Evolutionary conservation across 139 green algal species (phyloP).

Genomic region (Yamagishiella unicocca): DNA sequence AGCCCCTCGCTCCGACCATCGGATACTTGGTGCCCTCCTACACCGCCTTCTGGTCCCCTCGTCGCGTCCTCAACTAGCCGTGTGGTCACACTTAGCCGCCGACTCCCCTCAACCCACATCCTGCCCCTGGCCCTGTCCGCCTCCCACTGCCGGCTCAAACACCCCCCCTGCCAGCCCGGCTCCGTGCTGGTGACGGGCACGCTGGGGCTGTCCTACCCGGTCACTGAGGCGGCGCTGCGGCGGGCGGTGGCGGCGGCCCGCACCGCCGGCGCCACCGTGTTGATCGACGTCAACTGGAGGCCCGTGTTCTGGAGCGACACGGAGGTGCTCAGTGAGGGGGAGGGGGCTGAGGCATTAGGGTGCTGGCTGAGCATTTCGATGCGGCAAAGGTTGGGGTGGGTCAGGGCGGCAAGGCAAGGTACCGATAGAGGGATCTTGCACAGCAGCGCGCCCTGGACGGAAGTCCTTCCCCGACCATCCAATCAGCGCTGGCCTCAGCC

Average conservation of each 20-base stretch:
- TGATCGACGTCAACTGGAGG: conserved; percentile 95
- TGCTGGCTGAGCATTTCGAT: too few relatives aligned
- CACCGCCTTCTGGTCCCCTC: too few relatives aligned
- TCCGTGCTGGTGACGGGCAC: conserved; percentile 86
- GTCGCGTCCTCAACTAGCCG: too few relatives aligned
- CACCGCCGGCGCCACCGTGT: conserved; percentile 51
- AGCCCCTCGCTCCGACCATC: too few relatives aligned
- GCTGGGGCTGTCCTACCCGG: conserved; percentile 81
- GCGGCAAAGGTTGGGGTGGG: neutral
- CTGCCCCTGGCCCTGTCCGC: neutral
- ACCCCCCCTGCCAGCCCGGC: conserved; percentile 49
- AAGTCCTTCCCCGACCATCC: too few relatives aligned
- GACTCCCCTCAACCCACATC: neutral
- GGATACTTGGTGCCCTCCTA: too few relatives aligned
- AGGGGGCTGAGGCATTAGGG: neutral
- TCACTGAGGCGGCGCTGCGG: conserved; percentile 70
- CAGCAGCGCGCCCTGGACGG: too few relatives aligned
- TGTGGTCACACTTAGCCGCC: too few relatives aligned
- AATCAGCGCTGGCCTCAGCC: too few relatives aligned
- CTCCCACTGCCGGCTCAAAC: neutral
- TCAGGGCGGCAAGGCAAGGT: neutral
- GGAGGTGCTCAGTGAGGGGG: conserved; percentile 49
- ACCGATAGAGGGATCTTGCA: too few relatives aligned
- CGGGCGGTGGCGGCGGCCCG: conserved; percentile 65
- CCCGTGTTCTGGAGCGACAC: conserved; percentile 87